Conservation (phyloP, 768 basidiomycete species). For the Lactifluus echinatus region DNA sequence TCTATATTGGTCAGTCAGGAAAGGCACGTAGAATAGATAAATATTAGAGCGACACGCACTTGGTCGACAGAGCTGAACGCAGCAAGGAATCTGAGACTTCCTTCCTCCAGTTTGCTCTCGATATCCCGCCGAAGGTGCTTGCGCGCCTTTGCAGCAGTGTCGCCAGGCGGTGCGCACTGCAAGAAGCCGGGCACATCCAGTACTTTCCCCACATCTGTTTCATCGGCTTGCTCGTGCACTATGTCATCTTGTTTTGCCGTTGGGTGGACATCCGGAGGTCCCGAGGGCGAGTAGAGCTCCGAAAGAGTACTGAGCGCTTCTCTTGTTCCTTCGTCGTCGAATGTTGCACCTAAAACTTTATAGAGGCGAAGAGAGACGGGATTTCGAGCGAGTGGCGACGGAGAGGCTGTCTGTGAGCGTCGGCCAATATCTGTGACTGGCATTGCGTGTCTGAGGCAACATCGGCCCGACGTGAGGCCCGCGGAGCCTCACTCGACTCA, state of each 20-base stretch:
- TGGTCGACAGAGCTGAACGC: constrained; percentile 87
- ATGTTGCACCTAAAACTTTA: constrained; percentile 79
- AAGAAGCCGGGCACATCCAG: constrained; percentile 21
- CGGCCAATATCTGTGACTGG: constrained; percentile 21
- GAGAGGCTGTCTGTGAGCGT: constrained; percentile 18
- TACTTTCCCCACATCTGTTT: constrained; percentile 22
- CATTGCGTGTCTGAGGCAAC: constrained; percentile 18
- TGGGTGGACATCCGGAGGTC: constrained; percentile 18
- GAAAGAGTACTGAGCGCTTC: constrained; percentile 82
- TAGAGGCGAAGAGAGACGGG: constrained; percentile 84
- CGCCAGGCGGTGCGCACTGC: constrained; percentile 41
- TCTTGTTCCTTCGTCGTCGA: constrained; percentile 64
- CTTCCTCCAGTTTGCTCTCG: constrained; percentile 72
- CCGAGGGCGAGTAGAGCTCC: constrained; percentile 49
- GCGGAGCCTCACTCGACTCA: too few species aligned
- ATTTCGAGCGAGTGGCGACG: constrained; percentile 37
- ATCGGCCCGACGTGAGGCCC: background rate
- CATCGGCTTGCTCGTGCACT: constrained; percentile 29
- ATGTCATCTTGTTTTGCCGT: constrained; percentile 31
- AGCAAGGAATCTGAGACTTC: constrained; percentile 72
- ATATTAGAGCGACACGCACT: constrained; percentile 42
- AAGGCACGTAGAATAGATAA: background rate
- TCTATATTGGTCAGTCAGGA: constrained; percentile 38
- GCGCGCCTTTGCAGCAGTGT: constrained; percentile 63
- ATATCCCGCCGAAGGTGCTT: constrained; percentile 79